Evolutionary conservation across 2,329 filamentous ascomycete species (phyloP), one percentile per base, ranked within the genome.

Genomic region (Aspergillus clavatus): DNA sequence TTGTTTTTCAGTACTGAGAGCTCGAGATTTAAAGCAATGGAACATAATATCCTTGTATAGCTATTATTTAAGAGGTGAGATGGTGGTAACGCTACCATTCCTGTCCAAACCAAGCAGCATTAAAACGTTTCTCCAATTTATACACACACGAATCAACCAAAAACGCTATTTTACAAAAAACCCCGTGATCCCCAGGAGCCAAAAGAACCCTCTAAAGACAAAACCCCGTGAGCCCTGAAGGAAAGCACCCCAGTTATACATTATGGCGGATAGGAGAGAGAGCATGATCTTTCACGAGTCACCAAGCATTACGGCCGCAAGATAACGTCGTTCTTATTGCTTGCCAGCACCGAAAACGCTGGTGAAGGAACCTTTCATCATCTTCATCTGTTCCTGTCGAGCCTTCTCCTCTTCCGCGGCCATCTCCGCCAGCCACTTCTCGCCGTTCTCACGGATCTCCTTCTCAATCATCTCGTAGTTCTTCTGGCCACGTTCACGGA

Each of bases 371-470:
- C 79, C 80, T 79, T 91, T 93, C 88, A 95, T 95, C 62, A 80
- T 88, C 71, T 86, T 87, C 84, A 95, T 90, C 59, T 86, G 85
- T 70, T 95, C 89, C 62, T 95, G 87, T 68, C 90, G 87, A 52
- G 83, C 78, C 75, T 89, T 90, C 76, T 96, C 91, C 73, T 90
- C 85, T 65, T 87, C 81, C 39, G 84, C 84, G 35, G 87, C 86
- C 76, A 95, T 90, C 69, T 97, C 91, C 75, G 90, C 90, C 57
- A 98, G 76, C 88, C 90, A 96, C 72, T 91, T 89, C 67, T 91
- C 89, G 42, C 90, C 93, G 64, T 97, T 93, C 68, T 94, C 86
- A 38, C 86, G 80, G 58, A 98, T 95, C 72, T 95, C 86, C 70
- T 84, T 84, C 69, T 97, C 91, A 51, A 97, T 78, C 56, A 84